Base-by-base conservation (phyloP, 148 eudicot genomes). In the Chenopodium berlandieri region DNA sequence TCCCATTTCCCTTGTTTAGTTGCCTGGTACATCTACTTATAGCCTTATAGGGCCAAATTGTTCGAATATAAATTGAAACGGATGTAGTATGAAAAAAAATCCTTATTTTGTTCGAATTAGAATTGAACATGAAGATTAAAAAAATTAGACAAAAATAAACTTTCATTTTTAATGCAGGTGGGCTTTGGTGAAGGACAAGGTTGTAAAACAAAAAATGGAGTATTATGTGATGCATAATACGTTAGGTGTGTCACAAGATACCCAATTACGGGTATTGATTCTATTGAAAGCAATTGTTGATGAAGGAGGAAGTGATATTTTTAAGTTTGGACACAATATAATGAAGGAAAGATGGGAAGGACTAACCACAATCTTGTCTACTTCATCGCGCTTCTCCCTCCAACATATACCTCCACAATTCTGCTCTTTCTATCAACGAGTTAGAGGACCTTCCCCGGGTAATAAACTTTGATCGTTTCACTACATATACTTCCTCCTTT, bases 361-460 rank as follows among this genome's bases (percentile, higher is more conserved):
- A 40, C 44, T 40, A 40, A 40, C 44, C 44, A 87, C 68, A 52
- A 66, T 75, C 34, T 23, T 94, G 7, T 91, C 92, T 27, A 32
- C 52, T 67, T 90, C 95, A 0, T 76, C 76, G 10, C 91, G 91
- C 34, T 92, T 92, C 74, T 84, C 93, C 14, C 11, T 92, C 58
- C 94, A 94, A 77, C 74, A 83, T 66, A 86, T 86, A 65, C 76
- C 88, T 19, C 87, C 94, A 77, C 88, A 71, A 40, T 89, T 71
- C 79, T 92, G 97, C 87, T 86, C 79, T 48, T 92, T 88, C 75
- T 88, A 78, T 73, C 80, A 83, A 17, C 74, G 63, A 81, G 81
- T 88, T 78, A 86, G 89, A 79, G 86, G 46, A 20, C 88, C 95
- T 65, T 92, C 97, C 72, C 95, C 97, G 84, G 95, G 95, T 91